Base-by-base conservation (phyloP, 306 rosid species). In the Acacia crassicarpa region DNA sequence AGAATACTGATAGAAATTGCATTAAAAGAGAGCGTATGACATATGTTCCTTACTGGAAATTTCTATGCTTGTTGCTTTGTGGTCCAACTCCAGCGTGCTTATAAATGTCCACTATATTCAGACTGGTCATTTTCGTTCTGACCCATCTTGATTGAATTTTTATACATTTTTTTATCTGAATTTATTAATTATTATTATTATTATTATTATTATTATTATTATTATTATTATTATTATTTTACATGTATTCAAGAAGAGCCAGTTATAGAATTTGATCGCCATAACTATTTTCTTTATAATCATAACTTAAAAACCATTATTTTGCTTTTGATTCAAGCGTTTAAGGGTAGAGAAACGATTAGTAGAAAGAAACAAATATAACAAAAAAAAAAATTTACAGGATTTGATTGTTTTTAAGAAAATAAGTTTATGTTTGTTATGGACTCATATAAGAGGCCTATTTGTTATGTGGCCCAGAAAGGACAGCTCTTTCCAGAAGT, bases 11-110 rank as follows among this genome's bases (percentile, higher is more conserved):
- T 56, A 78, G 86, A 86, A 77, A 79, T 83, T 88, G 83, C 58
- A 58, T 78, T 67, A 78, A 81, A 84, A 89, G 83, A 83, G 83
- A 69, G 83, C 48, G 82, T 82, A 78, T 87, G 89, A 79, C 22
- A 51, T 87, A 75, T 84, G 25, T 85, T 75, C 78, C 80, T 84
- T 48, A 30, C 83, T 85, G 86, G 88, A 89, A 80, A 88, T 89
- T 89, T 88, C 88, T 71, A 59, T 53, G 75, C 59, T 76, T 22
- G 32, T 75, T 46, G 9, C 30, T 59, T 41, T 49, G 30, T 79
- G 74, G 78, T 77, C 84, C 78, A 72, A 27, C 65, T 79, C 72
- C 84, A 79, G 80, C 75, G 44, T 75, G 66, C 41, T 32, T 53
- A 14, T 53, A 19, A 20, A 19, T 53, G 61, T 53, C 61, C 61